Evolutionary conservation across 805 yeast genomes (phyloP).

Genomic region (Grigorovia jiainica): DNA sequence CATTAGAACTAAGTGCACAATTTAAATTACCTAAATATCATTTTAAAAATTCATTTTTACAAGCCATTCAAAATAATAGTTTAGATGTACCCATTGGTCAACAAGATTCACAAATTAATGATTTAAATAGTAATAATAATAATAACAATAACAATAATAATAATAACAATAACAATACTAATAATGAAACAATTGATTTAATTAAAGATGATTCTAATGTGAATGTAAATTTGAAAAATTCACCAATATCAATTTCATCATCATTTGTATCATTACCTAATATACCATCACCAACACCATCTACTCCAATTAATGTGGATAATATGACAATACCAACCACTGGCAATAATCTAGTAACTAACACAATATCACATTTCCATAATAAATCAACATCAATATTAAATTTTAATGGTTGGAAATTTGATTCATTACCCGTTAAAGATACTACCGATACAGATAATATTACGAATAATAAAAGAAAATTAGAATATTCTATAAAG

Average conservation of each 20-base stretch:
- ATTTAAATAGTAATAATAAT: background rate
- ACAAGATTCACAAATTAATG: constrained; percentile 1
- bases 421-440: constrained; percentile 19
- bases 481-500: constrained; percentile 21
- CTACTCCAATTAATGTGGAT: constrained; percentile 5
- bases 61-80: constrained; percentile 21
- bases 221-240: background rate
- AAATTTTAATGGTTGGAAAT: constrained; percentile 28
- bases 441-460: background rate
- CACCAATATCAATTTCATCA: background rate
- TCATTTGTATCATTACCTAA: background rate
- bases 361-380: background rate
- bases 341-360: background rate
- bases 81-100: constrained; percentile 23
- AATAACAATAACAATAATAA: background rate
- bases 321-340: constrained; percentile 12
- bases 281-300: background rate
- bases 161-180: background rate
- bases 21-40: constrained; percentile 28
- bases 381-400: constrained; percentile 5
- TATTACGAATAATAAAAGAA: constrained; percentile 6
- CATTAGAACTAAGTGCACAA: constrained; percentile 25
- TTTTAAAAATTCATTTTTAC: constrained; percentile 24
- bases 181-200: background rate
- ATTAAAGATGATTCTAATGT: background rate